Base-by-base conservation (phyloP, 345 rosid genomes). In the Eucalyptus camaldulensis region DNA sequence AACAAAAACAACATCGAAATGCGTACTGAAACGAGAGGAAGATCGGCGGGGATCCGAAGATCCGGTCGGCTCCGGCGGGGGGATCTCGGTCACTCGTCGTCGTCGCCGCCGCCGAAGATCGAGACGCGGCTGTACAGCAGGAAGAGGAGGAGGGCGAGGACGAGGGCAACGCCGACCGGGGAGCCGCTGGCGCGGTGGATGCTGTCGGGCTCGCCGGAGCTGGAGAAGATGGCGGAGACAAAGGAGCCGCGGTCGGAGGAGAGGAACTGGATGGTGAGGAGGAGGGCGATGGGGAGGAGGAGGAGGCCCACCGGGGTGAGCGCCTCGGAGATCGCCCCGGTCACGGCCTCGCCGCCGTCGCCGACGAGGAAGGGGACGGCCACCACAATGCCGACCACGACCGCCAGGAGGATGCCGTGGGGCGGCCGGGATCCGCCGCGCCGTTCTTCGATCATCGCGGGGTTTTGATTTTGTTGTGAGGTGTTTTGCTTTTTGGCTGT, bases 261-360 rank as follows among this genome's bases (percentile, higher is more conserved):
- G 88, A 96, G 96, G 80, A 97, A 97, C 94, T 94, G 99, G 58
- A 97, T 97, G 12, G 94, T 88, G 87, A 96, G 92, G 76, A 97
- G 97, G 25, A 97, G 96, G 53, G 93, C 19, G 51, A 97, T 92
- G 33, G 99, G 98, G 15, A 96, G 87, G 33, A 97, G 94, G 7
- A 96, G 94, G 86, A 97, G 99, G 25, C 99, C 98, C 5, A 97
- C 88, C 0, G 99, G 99, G 86, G 95, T 96, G 2, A 97, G 88
- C 9, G 95, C 94, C 92, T 97, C 99, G 5, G 99, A 87, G 50
- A 96, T 94, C 60, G 93, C 96, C 37, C 94, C 96, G 4, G 98
- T 95, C 33, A 95, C 90, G 90, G 98, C 98, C 89, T 95, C 97
- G 3, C 97, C 98, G 24, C 95, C 93, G 91, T 97, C 99, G 14